A percentile compares a stretch with the other conserved stretches of the same genome.
Evolutionary conservation across 1,139 yeast genomes (phyloP).

Genomic region (Kodamaea plutei): DNA sequence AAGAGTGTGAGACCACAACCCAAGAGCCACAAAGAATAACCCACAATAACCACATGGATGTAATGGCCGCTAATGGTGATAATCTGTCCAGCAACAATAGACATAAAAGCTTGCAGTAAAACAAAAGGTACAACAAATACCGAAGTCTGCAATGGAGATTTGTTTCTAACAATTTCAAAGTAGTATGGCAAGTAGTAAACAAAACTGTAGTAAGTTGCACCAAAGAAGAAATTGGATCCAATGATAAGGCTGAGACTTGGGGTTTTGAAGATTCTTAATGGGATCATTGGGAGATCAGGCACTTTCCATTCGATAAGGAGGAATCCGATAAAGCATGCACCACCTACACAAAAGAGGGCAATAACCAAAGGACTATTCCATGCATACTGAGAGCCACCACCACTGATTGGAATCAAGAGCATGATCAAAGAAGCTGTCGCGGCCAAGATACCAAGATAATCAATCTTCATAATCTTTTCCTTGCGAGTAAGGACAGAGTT

Average conservation of each 20-base stretch:
- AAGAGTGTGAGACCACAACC: conserved; percentile 36
- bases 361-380: conserved; percentile 53
- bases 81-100: conserved; percentile 41
- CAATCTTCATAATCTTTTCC: conserved; percentile 40
- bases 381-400: conserved; percentile 48
- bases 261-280: conserved; percentile 41
- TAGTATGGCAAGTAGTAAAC: conserved; percentile 48
- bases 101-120: conserved; percentile 34
- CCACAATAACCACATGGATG: conserved; percentile 36
- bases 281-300: conserved; percentile 53
- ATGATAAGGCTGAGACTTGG: conserved; percentile 39
- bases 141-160: conserved; percentile 35
- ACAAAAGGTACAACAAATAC: conserved; percentile 42
- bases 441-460: conserved; percentile 46
- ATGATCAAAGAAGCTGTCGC: conserved; percentile 42
- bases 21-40: conserved; percentile 42
- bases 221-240: conserved; percentile 44
- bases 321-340: conserved; percentile 35
- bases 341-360: conserved; percentile 44
- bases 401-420: conserved; percentile 46
- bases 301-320: conserved; percentile 46
- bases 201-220: conserved; percentile 44
- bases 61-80: conserved; percentile 43
- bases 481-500: conserved; percentile 21
- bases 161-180: conserved; percentile 46